Conservation (phyloP, 352 stramenopile genomes). For the Globisporangium okanoganense region DNA sequence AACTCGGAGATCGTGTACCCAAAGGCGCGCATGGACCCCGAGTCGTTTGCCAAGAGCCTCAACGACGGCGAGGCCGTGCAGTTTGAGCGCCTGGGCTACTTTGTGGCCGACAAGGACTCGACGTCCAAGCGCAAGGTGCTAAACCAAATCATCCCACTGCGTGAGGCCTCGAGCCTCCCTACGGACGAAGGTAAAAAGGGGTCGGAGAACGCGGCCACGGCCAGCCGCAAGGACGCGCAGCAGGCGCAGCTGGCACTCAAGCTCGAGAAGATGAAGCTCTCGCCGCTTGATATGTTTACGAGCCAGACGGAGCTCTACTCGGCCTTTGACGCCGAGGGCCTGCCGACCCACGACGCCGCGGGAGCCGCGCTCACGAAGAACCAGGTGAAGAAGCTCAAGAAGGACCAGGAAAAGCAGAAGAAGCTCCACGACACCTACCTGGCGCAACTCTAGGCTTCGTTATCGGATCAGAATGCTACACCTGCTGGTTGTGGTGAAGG, state of each 20-base stretch:
- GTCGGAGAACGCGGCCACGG: conserved; percentile 17
- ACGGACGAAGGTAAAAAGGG: conserved; percentile 47
- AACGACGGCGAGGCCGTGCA: conserved; percentile 83
- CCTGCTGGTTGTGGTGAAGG: not conserved
- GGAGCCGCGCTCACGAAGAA: conserved; percentile 73
- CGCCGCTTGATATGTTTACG: conserved; percentile 80
- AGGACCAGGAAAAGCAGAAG: conserved; percentile 87
- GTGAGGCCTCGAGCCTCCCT: conserved; percentile 56
- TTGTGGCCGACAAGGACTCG: conserved; percentile 95
- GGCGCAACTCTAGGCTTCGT: conserved; percentile 14
- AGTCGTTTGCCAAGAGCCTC: conserved; percentile 51
- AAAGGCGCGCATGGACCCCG: conserved; percentile 88
- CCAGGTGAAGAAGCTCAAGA: conserved; percentile 86
- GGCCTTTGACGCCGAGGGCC: conserved; percentile 59
- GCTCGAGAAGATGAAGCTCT: conserved; percentile 91
- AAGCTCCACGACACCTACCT: conserved; percentile 76
- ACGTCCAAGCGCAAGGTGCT: conserved; percentile 90
- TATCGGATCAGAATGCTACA: too few relatives aligned
- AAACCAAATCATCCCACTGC: conserved; percentile 96
- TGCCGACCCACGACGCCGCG: conserved; percentile 71
- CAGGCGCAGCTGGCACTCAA: conserved; percentile 86
- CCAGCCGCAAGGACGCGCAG: conserved; percentile 80
- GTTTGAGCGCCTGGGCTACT: conserved; percentile 98
- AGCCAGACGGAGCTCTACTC: conserved; percentile 64
- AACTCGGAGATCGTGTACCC: conserved; percentile 81